phyloP scores from a whole-genome alignment of 306 rosid species.

The Hippophae gyantsensis region DNA sequence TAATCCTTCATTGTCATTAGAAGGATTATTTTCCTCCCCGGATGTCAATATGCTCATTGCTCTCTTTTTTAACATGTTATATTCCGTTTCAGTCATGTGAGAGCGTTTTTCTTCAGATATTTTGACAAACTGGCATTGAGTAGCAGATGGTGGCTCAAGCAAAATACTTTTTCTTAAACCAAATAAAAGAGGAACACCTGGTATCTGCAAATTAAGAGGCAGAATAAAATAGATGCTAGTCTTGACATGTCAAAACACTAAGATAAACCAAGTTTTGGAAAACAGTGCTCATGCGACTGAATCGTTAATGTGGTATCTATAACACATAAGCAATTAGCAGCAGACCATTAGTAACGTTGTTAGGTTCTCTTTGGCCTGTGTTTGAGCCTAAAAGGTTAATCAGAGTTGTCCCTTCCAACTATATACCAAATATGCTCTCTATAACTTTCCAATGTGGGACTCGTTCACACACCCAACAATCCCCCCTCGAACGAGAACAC shows the following conservation, averaged over 20 bases:
- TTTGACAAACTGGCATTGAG: constrained; percentile 54
- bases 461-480: too few relatives aligned
- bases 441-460: too few relatives aligned
- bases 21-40: constrained; percentile 23
- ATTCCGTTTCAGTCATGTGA: constrained; percentile 48
- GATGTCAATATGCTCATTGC: constrained; percentile 9
- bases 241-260: background rate
- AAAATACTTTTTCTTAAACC: constrained; percentile 64
- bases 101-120: constrained; percentile 42
- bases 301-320: too few relatives aligned
- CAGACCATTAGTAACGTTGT: too few relatives aligned
- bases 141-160: constrained; percentile 53
- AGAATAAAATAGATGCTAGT: constrained; percentile 1
- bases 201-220: constrained; percentile 34
- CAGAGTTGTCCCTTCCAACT: too few relatives aligned
- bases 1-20: constrained; percentile 27
- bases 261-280: too few relatives aligned
- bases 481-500: too few relatives aligned
- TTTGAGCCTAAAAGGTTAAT: too few relatives aligned
- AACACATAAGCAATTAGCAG: too few relatives aligned
- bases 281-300: too few relatives aligned
- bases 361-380: too few relatives aligned
- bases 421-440: too few relatives aligned
- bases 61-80: constrained; percentile 25
- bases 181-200: constrained; percentile 70